A percentile compares a stretch with the other conserved stretches of the same genome.
phyloP scores from a whole-genome alignment of 768 basidiomycete species.

The Phylloporus arenicola region DNA sequence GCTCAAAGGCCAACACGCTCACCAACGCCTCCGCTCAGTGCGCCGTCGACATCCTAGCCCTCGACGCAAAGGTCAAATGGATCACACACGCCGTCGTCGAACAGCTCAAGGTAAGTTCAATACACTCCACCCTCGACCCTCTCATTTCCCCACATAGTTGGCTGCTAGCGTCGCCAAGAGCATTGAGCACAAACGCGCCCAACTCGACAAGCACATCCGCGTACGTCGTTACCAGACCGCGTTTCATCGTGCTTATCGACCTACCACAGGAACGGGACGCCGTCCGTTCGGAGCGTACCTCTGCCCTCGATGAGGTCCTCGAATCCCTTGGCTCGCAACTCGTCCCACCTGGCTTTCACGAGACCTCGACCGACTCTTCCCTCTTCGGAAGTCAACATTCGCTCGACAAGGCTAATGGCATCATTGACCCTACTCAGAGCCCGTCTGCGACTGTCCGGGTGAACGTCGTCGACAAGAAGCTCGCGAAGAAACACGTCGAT shows the following conservation, averaged over 20 bases:
- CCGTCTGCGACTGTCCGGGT: slow-evolving; percentile 29
- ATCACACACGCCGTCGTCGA: slow-evolving; percentile 66
- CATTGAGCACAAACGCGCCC: slow-evolving; percentile 65
- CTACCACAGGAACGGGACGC: slow-evolving; percentile 63
- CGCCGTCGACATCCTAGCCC: slow-evolving; percentile 65
- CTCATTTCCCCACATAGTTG: slow-evolving; percentile 41
- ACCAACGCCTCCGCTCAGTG: slow-evolving; percentile 63
- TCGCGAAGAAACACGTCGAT: slow-evolving; percentile 31
- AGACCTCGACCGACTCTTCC: slow-evolving; percentile 59
- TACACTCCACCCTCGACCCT: background rate
- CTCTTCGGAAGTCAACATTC: slow-evolving; percentile 76
- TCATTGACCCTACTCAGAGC: slow-evolving; percentile 35
- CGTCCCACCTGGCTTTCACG: slow-evolving; percentile 76
- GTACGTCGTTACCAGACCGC: slow-evolving; percentile 33
- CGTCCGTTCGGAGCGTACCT: slow-evolving; percentile 52
- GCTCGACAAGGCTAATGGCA: slow-evolving; percentile 35
- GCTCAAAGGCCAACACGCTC: slow-evolving; percentile 56
- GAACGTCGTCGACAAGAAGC: slow-evolving; percentile 17
- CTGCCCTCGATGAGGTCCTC: slow-evolving; percentile 61
- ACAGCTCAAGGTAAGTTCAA: slow-evolving; percentile 58
- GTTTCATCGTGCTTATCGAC: background rate
- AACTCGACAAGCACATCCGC: slow-evolving; percentile 55
- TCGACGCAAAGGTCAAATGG: slow-evolving; percentile 80
- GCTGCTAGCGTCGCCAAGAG: slow-evolving; percentile 69
- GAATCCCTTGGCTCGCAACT: slow-evolving; percentile 67